phyloP scores from a whole-genome alignment of 1,284 basidiomycete genomes.

The Moesziomyces aphidis region DNA sequence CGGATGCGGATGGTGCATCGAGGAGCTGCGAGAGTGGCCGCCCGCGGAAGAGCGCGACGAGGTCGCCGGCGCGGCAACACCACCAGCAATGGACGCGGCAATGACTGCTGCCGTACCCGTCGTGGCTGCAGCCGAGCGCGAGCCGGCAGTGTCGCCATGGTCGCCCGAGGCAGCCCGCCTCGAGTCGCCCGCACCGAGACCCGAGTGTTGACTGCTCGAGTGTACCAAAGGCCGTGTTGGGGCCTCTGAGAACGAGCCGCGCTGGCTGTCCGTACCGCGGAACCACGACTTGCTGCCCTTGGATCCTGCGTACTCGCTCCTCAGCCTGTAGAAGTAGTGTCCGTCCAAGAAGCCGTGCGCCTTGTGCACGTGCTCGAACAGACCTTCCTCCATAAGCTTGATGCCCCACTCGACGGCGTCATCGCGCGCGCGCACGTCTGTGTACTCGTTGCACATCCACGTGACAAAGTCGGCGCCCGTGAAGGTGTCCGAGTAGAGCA shows the following conservation, averaged over 20 bases:
- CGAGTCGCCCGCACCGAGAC: conserved; percentile 5
- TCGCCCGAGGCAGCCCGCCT: conserved; percentile 5
- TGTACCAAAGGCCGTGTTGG: conserved; percentile 22
- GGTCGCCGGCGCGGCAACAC: background rate
- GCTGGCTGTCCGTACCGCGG: conserved; percentile 36
- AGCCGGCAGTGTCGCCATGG: background rate
- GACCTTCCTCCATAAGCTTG: conserved; percentile 53
- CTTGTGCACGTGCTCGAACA: conserved; percentile 63
- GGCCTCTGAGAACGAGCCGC: conserved; percentile 28
- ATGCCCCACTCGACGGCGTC: conserved; percentile 61
- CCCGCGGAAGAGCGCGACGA: conserved; percentile 14
- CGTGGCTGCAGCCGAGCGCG: conserved; percentile 1
- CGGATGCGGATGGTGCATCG: conserved; percentile 21
- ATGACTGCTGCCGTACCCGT: background rate
- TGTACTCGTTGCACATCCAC: conserved; percentile 62
- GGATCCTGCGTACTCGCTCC: conserved; percentile 36
- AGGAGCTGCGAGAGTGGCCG: conserved; percentile 34
- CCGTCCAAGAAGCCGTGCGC: conserved; percentile 65
- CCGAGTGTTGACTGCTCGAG: conserved; percentile 15
- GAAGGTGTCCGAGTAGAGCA: conserved; percentile 62
- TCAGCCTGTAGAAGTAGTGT: conserved; percentile 64
- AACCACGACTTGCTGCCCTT: conserved; percentile 38
- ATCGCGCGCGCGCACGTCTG: conserved; percentile 59
- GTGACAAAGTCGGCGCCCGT: conserved; percentile 65
- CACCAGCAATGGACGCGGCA: background rate